Conservation (phyloP, 306 rosid genomes). For the Glycine soja region DNA sequence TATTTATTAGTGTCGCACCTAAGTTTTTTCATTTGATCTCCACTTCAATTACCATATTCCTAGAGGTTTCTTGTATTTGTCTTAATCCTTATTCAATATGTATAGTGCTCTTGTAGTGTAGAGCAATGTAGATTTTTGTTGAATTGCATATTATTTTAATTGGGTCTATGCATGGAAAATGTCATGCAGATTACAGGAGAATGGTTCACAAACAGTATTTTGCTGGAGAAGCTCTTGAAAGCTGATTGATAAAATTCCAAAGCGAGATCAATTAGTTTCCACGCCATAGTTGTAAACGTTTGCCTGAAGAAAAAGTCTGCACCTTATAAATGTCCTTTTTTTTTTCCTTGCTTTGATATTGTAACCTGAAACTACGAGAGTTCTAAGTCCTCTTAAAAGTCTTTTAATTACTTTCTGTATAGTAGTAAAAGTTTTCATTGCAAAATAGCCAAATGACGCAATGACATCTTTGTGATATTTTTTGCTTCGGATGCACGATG, state of each 20-base stretch:
- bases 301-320: constrained; percentile 44
- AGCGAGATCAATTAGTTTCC: constrained; percentile 29
- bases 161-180: background rate
- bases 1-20: too few relatives aligned
- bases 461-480: constrained; percentile 1
- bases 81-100: background rate
- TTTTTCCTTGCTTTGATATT: constrained; percentile 30
- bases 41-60: too few relatives aligned
- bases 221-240: constrained; percentile 77
- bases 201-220: constrained; percentile 86
- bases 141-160: background rate
- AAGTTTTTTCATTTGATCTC: too few relatives aligned
- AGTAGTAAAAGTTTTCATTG: constrained; percentile 32
- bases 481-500: background rate
- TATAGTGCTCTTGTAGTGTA: background rate
- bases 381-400: background rate
- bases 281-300: background rate
- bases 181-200: constrained; percentile 74
- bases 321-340: constrained; percentile 33
- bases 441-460: constrained; percentile 23
- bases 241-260: constrained; percentile 56
- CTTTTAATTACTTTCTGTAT: constrained; percentile 39
- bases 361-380: constrained; percentile 42
- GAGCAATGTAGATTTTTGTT: background rate
- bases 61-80: too few relatives aligned